phyloP scores from a whole-genome alignment of 2,329 filamentous ascomycete genomes.

The Aspergillus carbonarius region DNA sequence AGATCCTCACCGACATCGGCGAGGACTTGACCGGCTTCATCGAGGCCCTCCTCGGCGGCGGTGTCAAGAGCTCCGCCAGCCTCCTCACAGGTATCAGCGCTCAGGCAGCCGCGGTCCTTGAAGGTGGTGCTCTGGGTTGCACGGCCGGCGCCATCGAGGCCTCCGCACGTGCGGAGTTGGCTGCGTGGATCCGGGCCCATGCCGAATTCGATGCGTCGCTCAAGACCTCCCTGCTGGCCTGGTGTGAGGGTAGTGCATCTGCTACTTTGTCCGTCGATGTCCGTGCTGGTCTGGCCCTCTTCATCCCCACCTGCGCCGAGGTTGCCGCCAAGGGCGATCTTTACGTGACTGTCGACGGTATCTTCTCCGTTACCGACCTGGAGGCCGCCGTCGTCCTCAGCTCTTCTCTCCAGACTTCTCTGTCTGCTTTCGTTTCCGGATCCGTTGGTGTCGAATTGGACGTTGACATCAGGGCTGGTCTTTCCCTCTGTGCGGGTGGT shows the following conservation, averaged over 20 bases:
- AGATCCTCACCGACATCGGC: constrained; percentile 18
- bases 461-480: constrained; percentile 32
- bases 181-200: constrained; percentile 29
- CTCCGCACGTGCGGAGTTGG: constrained; percentile 30
- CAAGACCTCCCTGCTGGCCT: constrained; percentile 30
- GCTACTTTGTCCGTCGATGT: constrained; percentile 27
- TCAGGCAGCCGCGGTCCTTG: constrained; percentile 36
- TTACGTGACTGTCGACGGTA: constrained; percentile 38
- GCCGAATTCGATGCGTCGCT: constrained; percentile 23
- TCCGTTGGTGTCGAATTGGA: constrained; percentile 22
- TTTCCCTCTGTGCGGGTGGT: constrained; percentile 35
- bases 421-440: constrained; percentile 30
- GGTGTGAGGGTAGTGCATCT: constrained; percentile 31
- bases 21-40: constrained; percentile 26
- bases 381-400: constrained; percentile 33
- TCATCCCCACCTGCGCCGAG: constrained; percentile 33
- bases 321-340: constrained; percentile 39
- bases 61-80: constrained; percentile 16
- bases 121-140: constrained; percentile 37
- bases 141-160: constrained; percentile 29
- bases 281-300: constrained; percentile 33
- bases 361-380: constrained; percentile 29
- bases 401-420: constrained; percentile 27
- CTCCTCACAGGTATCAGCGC: constrained; percentile 33
- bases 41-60: constrained; percentile 23